These are phyloP conservation scores for Tetracladium maxilliforme DNA, from an alignment of 2,329 filamentous ascomycete species.

Conservation along the genomic window DNA sequence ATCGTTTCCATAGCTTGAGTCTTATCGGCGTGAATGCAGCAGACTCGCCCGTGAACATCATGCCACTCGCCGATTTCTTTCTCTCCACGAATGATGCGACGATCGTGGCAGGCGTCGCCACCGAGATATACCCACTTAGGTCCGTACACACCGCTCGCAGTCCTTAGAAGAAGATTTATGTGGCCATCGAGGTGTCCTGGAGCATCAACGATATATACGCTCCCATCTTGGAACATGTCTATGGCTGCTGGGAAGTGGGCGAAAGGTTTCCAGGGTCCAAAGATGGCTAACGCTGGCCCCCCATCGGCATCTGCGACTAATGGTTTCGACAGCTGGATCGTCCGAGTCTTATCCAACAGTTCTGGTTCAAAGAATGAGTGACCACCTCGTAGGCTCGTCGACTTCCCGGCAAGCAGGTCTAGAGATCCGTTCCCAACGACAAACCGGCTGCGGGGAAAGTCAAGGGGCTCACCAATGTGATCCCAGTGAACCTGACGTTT, in stretches of 20 bases:
- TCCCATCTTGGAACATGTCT: slow-evolving; percentile 30
- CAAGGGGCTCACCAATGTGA: slow-evolving; percentile 37
- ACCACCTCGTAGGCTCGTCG: slow-evolving; percentile 17
- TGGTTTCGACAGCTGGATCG: slow-evolving; percentile 22
- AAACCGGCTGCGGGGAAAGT: slow-evolving; percentile 32
- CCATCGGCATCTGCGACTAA: slow-evolving; percentile 9
- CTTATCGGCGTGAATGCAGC: slow-evolving; percentile 35
- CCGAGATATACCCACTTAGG: slow-evolving; percentile 33
- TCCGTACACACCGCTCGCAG: slow-evolving; percentile 13
- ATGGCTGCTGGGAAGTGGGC: slow-evolving; percentile 26
- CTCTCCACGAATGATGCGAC: slow-evolving; percentile 31
- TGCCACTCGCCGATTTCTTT: slow-evolving; percentile 33
- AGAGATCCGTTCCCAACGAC: slow-evolving; percentile 31
- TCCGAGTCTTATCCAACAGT: slow-evolving; percentile 22
- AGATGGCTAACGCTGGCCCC: no score
- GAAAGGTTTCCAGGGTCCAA: slow-evolving; percentile 26
- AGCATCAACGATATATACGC: slow-evolving; percentile 28
- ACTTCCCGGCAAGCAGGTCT: slow-evolving; percentile 17
- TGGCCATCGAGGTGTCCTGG: slow-evolving; percentile 36
- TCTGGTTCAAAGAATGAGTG: slow-evolving; percentile 27
- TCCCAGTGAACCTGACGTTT: slow-evolving; percentile 42
- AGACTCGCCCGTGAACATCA: slow-evolving; percentile 23
- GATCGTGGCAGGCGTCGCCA: slow-evolving; percentile 38
- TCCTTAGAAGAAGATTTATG: slow-evolving; percentile 29
- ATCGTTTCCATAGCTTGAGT: slow-evolving; percentile 26